Evolutionary conservation across 129 eudicot genomes (phyloP), one percentile per base, ranked within the genome.

Genomic region (Ambrosia artemisiifolia): DNA sequence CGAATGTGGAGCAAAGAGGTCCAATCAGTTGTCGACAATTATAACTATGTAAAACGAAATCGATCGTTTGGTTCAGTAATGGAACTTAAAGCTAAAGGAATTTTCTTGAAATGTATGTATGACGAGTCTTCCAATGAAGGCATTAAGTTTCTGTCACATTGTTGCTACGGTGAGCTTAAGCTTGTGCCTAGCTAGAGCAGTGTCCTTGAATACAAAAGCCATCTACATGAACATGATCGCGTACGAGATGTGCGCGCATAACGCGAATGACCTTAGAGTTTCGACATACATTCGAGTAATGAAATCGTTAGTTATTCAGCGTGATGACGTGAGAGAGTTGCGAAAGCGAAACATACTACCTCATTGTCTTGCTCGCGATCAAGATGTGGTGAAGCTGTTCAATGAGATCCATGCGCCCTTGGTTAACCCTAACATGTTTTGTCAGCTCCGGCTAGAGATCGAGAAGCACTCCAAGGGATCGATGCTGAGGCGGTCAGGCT

Each of bases 191-290:
- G 83, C 33, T 0, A 12, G 83, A 14, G 79, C 69, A 0, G 36
- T 83, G 2, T 63, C 74, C 3, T 11, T 62, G 1, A 54, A 57
- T n/a, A 30, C 82, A 0, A 77, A 71, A 46, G 68, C 75, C 11
- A 65, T 79, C 7, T 69, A 66, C 70, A 19, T 79, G 20, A 83
- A 83, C 82, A 40, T 83, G 78, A 65, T 72, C 53, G 87, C 87
- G 2, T 83, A 79, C 38, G 87, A 83, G 82, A 63, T 75, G 70
- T 71, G 87, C 8, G 74, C 78, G 5, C 74, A 80, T 57, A 71
- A 71, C 66, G 79, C 81, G 14, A 75, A 67, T 5, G 84, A 83
- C 55, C 46, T 68, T 3, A 42, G 81, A 5, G 62, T 80, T 2
- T 65, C 81, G 16, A 73, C 79, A 3, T 84, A 80, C 40, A 61